Conservation (phyloP, 345 rosid species). For the Firmiana major region DNA sequence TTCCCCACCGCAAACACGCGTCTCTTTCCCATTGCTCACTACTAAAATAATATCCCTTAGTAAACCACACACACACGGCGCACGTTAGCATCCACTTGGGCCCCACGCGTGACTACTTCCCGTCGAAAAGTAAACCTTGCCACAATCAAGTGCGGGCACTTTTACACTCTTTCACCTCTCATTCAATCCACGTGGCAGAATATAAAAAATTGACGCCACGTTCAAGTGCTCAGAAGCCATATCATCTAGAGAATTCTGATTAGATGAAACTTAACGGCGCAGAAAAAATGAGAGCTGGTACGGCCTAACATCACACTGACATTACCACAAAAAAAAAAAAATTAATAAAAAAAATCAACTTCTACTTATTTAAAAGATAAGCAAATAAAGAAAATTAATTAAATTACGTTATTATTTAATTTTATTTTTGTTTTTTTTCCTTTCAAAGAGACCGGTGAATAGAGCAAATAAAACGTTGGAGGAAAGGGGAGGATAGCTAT, state of each 20-base stretch:
- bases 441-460: neutral
- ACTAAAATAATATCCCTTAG: neutral
- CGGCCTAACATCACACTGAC: neutral
- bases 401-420: no score
- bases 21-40: no score
- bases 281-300: neutral
- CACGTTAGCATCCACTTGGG: neutral
- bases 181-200: neutral
- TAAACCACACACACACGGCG: neutral
- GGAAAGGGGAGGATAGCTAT: neutral
- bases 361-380: slow-evolving; percentile 4
- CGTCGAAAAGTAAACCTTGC: neutral
- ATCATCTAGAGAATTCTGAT: neutral
- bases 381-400: no score
- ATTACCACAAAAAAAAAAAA: neutral
- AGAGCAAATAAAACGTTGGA: slow-evolving; percentile 3
- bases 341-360: neutral
- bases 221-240: neutral
- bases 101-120: slow-evolving; percentile 24
- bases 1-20: no score
- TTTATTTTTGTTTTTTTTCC: no score
- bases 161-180: neutral
- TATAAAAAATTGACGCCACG: neutral
- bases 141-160: neutral
- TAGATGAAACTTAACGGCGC: neutral